Conservation (phyloP, 2,329 filamentous ascomycete species). For the Aspergillus sp. region DNA sequence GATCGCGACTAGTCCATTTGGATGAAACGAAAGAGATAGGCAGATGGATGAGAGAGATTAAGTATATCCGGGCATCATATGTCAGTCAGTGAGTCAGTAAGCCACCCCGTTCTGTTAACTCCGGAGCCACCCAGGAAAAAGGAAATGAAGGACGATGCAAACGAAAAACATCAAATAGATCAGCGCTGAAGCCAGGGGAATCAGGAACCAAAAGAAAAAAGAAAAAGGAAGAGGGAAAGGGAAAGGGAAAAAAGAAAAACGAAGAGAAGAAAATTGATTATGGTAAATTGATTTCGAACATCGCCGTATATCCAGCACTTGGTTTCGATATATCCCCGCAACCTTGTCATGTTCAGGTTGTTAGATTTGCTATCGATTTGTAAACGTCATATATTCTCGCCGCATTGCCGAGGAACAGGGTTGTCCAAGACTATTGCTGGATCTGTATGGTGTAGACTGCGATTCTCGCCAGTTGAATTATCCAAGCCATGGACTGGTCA, state of each 20-base stretch:
- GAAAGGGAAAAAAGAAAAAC: not conserved
- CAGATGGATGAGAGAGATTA: constrained; percentile 17
- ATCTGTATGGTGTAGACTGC: no score
- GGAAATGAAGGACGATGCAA: constrained; percentile 1
- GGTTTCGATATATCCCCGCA: not conserved
- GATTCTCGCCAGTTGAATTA: not conserved
- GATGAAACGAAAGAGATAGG: constrained; percentile 16
- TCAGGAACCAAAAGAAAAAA: constrained; percentile 8
- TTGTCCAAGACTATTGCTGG: not conserved
- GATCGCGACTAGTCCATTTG: constrained; percentile 4
- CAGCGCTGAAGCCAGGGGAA: constrained; percentile 13
- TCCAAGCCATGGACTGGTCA: not conserved
- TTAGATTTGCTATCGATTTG: not conserved
- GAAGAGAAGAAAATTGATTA: constrained; percentile 2
- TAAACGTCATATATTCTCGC: not conserved
- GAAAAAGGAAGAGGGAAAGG: not conserved
- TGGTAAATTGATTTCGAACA: not conserved
- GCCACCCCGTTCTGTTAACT: constrained; percentile 23
- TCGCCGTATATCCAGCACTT: not conserved
- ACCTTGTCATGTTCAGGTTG: not conserved
- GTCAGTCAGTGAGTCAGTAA: constrained; percentile 12
- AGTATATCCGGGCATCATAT: constrained; percentile 18
- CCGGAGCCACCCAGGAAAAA: constrained; percentile 15
- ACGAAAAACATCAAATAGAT: not conserved
- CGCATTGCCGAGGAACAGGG: not conserved